Percentiles rank a stretch among this genome's conserved stretches.
These are phyloP conservation scores for Penicillium sp. DNA, from an alignment of 2,329 filamentous ascomycete genomes.

Conservation along the genomic window DNA sequence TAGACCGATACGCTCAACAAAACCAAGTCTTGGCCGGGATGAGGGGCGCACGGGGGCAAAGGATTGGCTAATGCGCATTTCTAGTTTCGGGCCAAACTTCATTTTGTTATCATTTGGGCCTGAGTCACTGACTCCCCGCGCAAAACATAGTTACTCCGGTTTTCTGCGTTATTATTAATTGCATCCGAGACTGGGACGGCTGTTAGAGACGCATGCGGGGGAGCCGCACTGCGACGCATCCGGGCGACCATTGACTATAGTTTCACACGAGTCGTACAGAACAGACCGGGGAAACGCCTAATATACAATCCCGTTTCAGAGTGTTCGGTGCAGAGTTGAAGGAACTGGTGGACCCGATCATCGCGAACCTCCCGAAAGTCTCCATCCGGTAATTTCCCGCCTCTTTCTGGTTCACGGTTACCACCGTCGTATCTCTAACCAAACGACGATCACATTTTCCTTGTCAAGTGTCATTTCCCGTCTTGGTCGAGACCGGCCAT, in stretches of 20 bases:
- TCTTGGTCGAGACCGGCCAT: constrained; percentile 18
- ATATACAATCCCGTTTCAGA: no score
- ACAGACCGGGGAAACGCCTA: not conserved
- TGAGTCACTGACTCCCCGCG: not conserved
- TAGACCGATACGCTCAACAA: not conserved
- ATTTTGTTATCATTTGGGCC: not conserved
- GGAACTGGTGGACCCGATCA: constrained; percentile 11
- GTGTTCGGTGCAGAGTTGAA: not conserved
- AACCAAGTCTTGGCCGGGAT: not conserved
- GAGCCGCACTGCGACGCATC: constrained; percentile 2
- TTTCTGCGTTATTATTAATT: not conserved
- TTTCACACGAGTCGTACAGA: not conserved
- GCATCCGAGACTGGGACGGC: not conserved
- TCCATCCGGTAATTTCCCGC: constrained; percentile 1
- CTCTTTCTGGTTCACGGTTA: constrained; percentile 3
- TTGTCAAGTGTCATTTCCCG: constrained; percentile 10
- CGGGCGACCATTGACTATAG: not conserved
- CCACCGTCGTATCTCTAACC: constrained; percentile 15
- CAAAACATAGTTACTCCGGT: no score
- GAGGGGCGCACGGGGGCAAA: constrained; percentile 12
- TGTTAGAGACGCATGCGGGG: constrained; percentile 13
- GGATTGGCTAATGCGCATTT: constrained; percentile 10
- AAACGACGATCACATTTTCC: not conserved
- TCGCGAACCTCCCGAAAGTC: not conserved
- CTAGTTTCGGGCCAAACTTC: not conserved